Conservation (phyloP, 2,329 filamentous ascomycete genomes). For the Ophiocordyceps australis region DNA sequence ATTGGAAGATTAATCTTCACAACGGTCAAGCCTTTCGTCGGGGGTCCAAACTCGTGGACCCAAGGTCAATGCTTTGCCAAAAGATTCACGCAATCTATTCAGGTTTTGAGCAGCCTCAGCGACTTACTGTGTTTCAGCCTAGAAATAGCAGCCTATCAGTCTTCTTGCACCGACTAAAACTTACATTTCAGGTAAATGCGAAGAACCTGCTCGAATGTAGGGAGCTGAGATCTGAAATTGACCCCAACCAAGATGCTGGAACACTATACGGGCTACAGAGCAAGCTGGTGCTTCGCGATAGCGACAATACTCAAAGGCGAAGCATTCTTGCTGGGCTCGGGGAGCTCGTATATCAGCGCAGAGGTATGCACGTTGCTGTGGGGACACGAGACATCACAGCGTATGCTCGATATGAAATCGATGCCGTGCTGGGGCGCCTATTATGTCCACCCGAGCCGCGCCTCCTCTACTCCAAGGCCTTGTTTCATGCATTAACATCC, state of each 20-base stretch:
- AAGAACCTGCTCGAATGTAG: constrained; percentile 21
- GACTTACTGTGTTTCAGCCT: constrained; percentile 18
- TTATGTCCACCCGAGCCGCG: constrained; percentile 1
- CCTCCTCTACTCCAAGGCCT: constrained; percentile 1
- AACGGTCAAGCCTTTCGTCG: constrained; percentile 4
- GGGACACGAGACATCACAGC: neutral
- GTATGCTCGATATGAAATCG: constrained; percentile 1
- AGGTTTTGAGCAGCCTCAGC: constrained; percentile 12
- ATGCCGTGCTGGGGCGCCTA: neutral
- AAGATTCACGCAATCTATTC: constrained; percentile 24
- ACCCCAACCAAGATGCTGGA: constrained; percentile 37
- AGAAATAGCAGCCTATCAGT: constrained; percentile 14
- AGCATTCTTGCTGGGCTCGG: constrained; percentile 38
- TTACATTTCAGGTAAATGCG: constrained; percentile 32
- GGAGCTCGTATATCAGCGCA: constrained; percentile 6
- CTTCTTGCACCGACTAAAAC: constrained; percentile 30
- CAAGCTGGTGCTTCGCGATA: constrained; percentile 36
- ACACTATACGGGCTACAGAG: constrained; percentile 40
- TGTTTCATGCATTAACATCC: constrained; percentile 1
- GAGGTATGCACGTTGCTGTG: constrained; percentile 20
- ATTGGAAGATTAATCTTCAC: constrained; percentile 16
- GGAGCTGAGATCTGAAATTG: constrained; percentile 32
- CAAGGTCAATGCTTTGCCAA: constrained; percentile 20
- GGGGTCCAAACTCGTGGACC: constrained; percentile 23
- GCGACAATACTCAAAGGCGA: constrained; percentile 16